Base-by-base conservation (phyloP, 495 filamentous ascomycete species). In the Trichodelitschia bisporula region DNA sequence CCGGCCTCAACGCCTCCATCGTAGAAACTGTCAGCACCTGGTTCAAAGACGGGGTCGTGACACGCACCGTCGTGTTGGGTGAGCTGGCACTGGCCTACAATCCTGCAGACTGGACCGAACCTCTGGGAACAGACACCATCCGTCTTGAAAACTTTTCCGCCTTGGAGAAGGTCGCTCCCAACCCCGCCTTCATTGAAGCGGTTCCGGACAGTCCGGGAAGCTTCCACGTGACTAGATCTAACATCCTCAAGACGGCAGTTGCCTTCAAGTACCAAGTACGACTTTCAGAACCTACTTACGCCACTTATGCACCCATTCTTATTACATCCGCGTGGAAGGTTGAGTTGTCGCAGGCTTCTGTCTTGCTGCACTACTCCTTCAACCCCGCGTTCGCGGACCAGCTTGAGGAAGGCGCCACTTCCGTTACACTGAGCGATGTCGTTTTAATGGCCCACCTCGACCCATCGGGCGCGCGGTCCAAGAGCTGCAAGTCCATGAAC, bases 221-320 rank as follows among this genome's bases (percentile, higher is more conserved):
- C 43, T 99, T 91, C 50, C 62, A 56, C 3, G 53, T 95, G 26
- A 24, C 6, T 6, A 65, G 78, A 2, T 57, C 67, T 5, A 70
- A 64, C 38, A 62, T 92, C 31, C 58, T 65, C 28, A 73, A 66
- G 33, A 71, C 77, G 8, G 61, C 74, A 0, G 70, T 86, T 2
- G 86, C 77, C 18, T 97, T 97, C 57, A 92, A 84, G 36, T 97
- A 95, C 46, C 76, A 84, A 48, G 55, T 92, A n/a, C 79, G 91
- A 39, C 46, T 82, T 18, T 72, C 86, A 18, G 59, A 60, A 26
- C 37, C 52, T 12, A 64, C 64, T 32, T 50, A 66, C 10, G 56
- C 62, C 16, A 45, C 66, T n/a, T 74, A 76, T 42, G 69, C 72
- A 14, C 86, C 89, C 0, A 53, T 97, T 17, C 58, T 74, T 27